A percentile compares a stretch with the other conserved stretches of the same genome.
phyloP scores from a whole-genome alignment of 345 rosid species.

The Sapria himalayana region DNA sequence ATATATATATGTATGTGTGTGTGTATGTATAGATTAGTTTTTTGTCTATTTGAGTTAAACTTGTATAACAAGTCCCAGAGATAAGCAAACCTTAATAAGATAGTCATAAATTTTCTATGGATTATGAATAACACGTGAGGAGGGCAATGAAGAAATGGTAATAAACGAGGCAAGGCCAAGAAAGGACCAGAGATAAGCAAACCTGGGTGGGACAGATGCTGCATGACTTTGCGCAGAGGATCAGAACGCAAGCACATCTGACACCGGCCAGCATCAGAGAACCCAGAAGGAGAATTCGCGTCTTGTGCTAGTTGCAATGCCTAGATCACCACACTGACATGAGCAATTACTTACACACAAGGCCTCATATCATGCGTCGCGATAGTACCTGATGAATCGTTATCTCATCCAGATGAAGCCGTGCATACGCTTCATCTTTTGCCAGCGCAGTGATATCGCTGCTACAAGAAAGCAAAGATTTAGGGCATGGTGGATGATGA shows the following conservation, averaged over 20 bases:
- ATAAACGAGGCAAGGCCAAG: no score
- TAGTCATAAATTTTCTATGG: no score
- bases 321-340: slow-evolving; percentile 9
- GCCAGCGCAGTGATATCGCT: slow-evolving; percentile 86
- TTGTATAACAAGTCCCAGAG: no score
- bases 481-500: no score
- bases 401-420: slow-evolving; percentile 76
- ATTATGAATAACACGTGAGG: no score
- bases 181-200: no score
- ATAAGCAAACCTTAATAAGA: no score
- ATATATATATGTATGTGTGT: no score
- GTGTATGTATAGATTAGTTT: no score
- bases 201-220: slow-evolving; percentile 64
- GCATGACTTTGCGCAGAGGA: slow-evolving; percentile 62
- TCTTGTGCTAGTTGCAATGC: slow-evolving; percentile 71
- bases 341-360: not conserved
- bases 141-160: no score
- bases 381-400: slow-evolving; percentile 66
- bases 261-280: slow-evolving; percentile 45
- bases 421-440: slow-evolving; percentile 78
- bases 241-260: slow-evolving; percentile 78
- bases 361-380: not conserved
- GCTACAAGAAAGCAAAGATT: no score
- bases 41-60: no score
- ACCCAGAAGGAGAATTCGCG: slow-evolving; percentile 26